These are phyloP conservation scores for Cajanus cajan DNA, from an alignment of 306 rosid genomes.

Conservation along the genomic window DNA sequence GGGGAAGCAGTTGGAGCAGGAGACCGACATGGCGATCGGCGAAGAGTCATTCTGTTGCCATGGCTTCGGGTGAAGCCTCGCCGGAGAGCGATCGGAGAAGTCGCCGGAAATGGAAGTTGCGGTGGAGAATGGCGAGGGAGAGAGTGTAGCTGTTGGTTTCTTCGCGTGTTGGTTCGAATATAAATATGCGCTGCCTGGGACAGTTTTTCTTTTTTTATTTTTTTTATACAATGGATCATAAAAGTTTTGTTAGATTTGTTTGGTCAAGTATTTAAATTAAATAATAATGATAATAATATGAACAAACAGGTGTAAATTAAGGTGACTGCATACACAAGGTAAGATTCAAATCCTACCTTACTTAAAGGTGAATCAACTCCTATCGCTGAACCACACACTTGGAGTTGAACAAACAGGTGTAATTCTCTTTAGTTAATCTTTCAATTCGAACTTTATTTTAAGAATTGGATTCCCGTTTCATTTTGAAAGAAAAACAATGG, in stretches of 20 bases:
- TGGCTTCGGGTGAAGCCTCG: conserved; percentile 5
- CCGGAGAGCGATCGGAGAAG: conserved; percentile 38
- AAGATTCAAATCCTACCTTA: too few species aligned
- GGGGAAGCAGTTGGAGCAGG: conserved; percentile 64
- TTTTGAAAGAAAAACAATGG: too few species aligned
- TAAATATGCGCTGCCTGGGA: conserved; percentile 52
- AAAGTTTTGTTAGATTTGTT: background rate
- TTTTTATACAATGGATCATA: background rate
- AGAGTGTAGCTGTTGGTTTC: conserved; percentile 25
- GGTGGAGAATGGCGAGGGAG: conserved; percentile 24
- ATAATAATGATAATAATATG: too few species aligned
- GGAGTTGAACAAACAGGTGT: background rate
- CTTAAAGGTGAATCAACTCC: too few species aligned
- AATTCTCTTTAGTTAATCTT: background rate
- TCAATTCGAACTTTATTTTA: background rate
- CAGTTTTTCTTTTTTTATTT: background rate
- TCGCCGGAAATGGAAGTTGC: conserved; percentile 31
- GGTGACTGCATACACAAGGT: too few species aligned
- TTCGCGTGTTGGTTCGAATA: conserved; percentile 43
- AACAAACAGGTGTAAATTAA: too few species aligned
- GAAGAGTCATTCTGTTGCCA: conserved; percentile 61
- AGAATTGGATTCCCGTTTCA: too few species aligned
- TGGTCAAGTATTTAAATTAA: background rate
- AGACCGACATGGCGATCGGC: conserved; percentile 63
- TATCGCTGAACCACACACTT: too few species aligned